Evolutionary conservation across 176 grass and related monocot genomes (phyloP).

Genomic region (Cenchrus purpureus): DNA sequence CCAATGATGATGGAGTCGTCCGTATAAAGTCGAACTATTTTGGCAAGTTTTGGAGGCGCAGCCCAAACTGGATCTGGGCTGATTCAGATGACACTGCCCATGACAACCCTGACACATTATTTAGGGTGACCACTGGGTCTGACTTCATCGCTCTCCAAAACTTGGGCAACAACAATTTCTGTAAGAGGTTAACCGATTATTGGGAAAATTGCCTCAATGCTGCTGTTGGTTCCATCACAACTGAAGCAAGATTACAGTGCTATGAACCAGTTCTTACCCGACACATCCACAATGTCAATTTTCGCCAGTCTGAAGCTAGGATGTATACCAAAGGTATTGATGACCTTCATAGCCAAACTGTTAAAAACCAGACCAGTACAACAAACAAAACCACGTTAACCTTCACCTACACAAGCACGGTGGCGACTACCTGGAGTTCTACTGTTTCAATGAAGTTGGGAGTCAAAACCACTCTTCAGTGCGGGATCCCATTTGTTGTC

Average conservation of each 20-base stretch:
- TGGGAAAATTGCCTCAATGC: slow-evolving; percentile 11
- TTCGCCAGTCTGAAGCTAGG: background rate
- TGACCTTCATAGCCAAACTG: background rate
- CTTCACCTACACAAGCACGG: background rate
- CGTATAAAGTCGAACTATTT: background rate
- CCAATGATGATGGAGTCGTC: background rate
- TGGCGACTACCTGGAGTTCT: background rate
- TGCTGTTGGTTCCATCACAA: background rate
- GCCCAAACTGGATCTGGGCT: background rate
- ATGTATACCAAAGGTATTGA: background rate
- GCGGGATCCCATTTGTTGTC: background rate
- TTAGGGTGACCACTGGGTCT: background rate
- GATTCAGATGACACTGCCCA: background rate
- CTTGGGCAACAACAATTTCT: slow-evolving; percentile 17
- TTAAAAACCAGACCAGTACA: background rate
- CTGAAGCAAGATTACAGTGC: background rate
- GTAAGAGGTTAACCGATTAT: background rate
- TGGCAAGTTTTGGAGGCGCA: background rate
- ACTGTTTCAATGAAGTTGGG: background rate
- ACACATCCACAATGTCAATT: slow-evolving; percentile 3
- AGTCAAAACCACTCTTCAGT: background rate
- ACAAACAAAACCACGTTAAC: background rate
- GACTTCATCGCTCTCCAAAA: slow-evolving; percentile 17
- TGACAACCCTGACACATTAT: background rate
- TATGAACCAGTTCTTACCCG: background rate